A percentile compares a stretch with the other conserved stretches of the same genome.
Evolutionary conservation across 1,139 yeast species (phyloP).

Genomic region (Pneumocystis jirovecii): DNA sequence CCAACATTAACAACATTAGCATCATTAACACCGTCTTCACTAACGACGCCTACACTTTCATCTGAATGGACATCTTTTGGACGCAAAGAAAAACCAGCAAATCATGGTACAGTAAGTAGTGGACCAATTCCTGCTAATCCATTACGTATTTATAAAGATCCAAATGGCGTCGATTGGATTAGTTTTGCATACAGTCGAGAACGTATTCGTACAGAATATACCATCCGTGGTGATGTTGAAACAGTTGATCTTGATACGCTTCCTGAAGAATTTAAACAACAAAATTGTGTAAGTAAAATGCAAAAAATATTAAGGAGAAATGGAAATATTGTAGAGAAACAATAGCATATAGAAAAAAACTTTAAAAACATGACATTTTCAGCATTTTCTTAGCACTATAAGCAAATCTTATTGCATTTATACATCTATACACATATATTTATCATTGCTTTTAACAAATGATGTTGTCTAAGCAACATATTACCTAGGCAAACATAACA

Average conservation of each 20-base stretch:
- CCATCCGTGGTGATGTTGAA: constrained; percentile 25
- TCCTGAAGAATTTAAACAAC: constrained; percentile 23
- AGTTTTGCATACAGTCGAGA: constrained; percentile 25
- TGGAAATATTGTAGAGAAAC: neutral
- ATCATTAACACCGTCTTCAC: neutral
- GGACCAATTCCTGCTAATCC: constrained; percentile 14
- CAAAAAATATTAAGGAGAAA: neutral
- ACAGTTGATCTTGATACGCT: constrained; percentile 20
- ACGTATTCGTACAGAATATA: constrained; percentile 21
- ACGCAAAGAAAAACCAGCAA: neutral
- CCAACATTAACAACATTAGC: neutral
- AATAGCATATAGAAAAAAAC: neutral
- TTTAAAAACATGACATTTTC: too few species aligned
- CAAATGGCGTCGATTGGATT: constrained; percentile 25
- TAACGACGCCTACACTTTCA: neutral
- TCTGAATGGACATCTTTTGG: neutral
- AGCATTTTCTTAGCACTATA: too few species aligned
- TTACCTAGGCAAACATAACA: too few species aligned
- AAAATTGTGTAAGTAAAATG: constrained; percentile 24
- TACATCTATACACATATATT: too few species aligned
- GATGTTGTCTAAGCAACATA: neutral
- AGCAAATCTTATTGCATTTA: too few species aligned
- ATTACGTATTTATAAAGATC: constrained; percentile 20
- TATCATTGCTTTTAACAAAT: too few species aligned
- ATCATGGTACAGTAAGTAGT: neutral